phyloP scores from a whole-genome alignment of 2,329 filamentous ascomycete species.

The Trichoderma asperellum region DNA sequence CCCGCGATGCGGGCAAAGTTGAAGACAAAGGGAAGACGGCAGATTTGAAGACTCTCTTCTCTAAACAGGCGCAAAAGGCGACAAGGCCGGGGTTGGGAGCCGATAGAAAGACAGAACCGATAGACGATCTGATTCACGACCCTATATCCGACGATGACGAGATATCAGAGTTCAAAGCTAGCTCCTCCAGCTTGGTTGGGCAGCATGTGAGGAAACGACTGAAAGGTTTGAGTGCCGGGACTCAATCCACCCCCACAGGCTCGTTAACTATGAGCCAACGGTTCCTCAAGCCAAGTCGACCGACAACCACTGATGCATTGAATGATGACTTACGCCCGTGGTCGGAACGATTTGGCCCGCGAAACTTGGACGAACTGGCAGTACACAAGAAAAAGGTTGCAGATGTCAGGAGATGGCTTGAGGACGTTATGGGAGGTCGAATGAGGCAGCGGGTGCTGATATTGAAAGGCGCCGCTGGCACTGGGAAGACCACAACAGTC shows the following conservation, averaged over 20 bases:
- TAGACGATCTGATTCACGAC: conserved; percentile 57
- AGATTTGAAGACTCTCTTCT: conserved; percentile 63
- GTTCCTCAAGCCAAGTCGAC: conserved; percentile 53
- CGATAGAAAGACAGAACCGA: conserved; percentile 37
- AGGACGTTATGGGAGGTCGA: conserved; percentile 69
- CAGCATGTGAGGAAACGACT: conserved; percentile 60
- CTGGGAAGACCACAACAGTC: conserved; percentile 89
- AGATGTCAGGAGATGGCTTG: conserved; percentile 83
- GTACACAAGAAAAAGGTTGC: conserved; percentile 94
- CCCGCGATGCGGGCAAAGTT: conserved; percentile 44
- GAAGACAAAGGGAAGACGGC: conserved; percentile 59
- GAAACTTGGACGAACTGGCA: conserved; percentile 77
- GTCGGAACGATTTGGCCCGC: conserved; percentile 82
- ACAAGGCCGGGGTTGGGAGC: conserved; percentile 41
- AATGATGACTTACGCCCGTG: conserved; percentile 73
- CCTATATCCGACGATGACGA: conserved; percentile 66
- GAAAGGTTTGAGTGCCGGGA: conserved; percentile 42
- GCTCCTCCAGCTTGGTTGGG: conserved; percentile 58
- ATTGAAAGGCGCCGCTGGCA: conserved; percentile 87
- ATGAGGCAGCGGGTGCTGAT: conserved; percentile 75
- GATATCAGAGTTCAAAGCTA: conserved; percentile 55
- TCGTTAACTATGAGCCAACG: conserved; percentile 50
- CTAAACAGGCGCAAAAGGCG: conserved; percentile 60
- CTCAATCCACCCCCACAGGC: conserved; percentile 33
- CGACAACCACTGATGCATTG: conserved; percentile 34